Evolutionary conservation across 805 yeast species (phyloP), one percentile per base, ranked within the genome.

Genomic region (Priceomyces carsonii): DNA sequence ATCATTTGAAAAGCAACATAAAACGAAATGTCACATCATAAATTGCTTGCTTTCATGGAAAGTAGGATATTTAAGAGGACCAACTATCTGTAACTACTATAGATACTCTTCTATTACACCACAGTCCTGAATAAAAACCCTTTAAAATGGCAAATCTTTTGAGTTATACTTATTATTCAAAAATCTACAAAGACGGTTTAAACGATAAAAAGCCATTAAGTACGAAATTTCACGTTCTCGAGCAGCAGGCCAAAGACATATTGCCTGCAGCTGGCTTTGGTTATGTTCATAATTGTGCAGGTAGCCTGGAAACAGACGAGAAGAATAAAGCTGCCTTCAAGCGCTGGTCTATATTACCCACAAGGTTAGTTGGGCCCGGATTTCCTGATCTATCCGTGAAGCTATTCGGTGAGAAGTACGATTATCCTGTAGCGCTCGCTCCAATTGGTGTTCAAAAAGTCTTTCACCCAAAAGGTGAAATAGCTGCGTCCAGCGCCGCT

Each of bases 391-490:
- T n/a, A n/a, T 7, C 28, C 12, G 13, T 7, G 8, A 25, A 8
- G 12, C 10, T 25, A 77, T 37, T 59, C 28, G 56, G 56, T 17
- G 33, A 34, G 29, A 37, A 20, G 10, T 43, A 32, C 13, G 40
- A 45, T 23, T 36, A 42, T 13, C 58, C 58, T 17, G 35, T 50
- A 6, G 46, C 52, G 9, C 27, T 45, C 15, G 56, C 51, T 5
- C 58, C 58, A 7, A 36, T 53, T 14, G 57, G 58, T 1, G 58
- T 53, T 19, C 57, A 52, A 26, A 27, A 41, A 5, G 44, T 50
- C 14, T 50, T 43, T 18, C 45, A 53, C 35, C 39, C 42, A 9
- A 49, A 49, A 7, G 57, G 48, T 3, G 58, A 53, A 27, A 14
- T 36, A n/a, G 58, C 51, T 5, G 39, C 46, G 9, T 51, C 56